Percentiles rank a stretch among this genome's conserved stretches.
Conservation (phyloP, 768 basidiomycete species). For the Pholiota microspora region DNA sequence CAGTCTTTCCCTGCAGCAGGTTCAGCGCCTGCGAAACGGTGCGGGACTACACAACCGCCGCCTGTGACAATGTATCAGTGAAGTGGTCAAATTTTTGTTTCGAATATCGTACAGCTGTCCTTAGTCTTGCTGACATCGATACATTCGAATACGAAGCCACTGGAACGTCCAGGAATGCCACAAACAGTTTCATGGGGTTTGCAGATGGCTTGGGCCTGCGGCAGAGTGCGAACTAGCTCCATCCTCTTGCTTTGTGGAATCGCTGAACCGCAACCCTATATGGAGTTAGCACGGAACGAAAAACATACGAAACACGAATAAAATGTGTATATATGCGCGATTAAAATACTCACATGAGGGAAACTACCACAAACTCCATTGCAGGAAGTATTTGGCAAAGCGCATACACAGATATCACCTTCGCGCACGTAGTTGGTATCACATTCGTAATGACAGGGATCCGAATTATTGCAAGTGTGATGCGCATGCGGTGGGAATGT, state of each 20-base stretch:
- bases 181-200: conserved; percentile 31
- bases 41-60: conserved; percentile 38
- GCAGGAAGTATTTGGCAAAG: conserved; percentile 31
- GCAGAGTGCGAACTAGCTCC: conserved; percentile 23
- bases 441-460: conserved; percentile 37
- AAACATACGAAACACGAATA: not conserved
- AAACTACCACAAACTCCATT: conserved; percentile 39
- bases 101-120: conserved; percentile 37
- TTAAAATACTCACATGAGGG: conserved; percentile 26
- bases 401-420: conserved; percentile 35
- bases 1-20: conserved; percentile 26
- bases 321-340: conserved; percentile 14
- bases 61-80: conserved; percentile 21
- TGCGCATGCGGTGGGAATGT: conserved; percentile 29
- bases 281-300: not conserved
- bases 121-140: conserved; percentile 30
- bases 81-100: not conserved
- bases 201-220: conserved; percentile 29
- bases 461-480: conserved; percentile 26
- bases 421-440: conserved; percentile 23
- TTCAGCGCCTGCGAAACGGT: conserved; percentile 27
- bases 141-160: conserved; percentile 34
- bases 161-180: conserved; percentile 32
- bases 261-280: conserved; percentile 40
- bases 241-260: conserved; percentile 22